These are phyloP conservation scores for Brassica balearica DNA, from an alignment of 441 rosid species.

Conservation along the genomic window DNA sequence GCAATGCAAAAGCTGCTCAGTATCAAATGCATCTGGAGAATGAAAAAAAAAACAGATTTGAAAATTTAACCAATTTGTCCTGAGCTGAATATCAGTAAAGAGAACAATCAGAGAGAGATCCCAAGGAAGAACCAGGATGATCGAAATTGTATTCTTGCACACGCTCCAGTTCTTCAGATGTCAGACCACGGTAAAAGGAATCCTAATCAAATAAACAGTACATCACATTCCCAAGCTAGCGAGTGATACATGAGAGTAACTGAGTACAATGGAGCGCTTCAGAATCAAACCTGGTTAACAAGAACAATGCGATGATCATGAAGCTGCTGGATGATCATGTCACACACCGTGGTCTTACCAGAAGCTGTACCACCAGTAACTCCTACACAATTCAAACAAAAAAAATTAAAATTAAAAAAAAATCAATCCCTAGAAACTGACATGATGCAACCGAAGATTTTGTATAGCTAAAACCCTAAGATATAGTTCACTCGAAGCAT, in stretches of 20 bases:
- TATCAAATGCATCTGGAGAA: constrained; percentile 88
- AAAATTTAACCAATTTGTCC: background rate
- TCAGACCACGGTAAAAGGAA: constrained; percentile 95
- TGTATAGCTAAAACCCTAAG: constrained; percentile 25
- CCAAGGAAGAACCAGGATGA: constrained; percentile 60
- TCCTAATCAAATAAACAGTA: constrained; percentile 55
- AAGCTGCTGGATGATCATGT: constrained; percentile 97
- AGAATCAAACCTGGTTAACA: constrained; percentile 77
- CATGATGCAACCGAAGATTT: background rate
- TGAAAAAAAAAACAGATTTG: background rate
- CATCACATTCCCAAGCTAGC: constrained; percentile 5
- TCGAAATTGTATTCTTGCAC: constrained; percentile 97
- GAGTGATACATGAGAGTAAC: background rate
- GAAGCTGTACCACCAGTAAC: constrained; percentile 99
- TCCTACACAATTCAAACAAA: constrained; percentile 51
- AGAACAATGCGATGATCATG: constrained; percentile 98
- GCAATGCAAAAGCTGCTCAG: constrained; percentile 95
- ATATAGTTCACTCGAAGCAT: constrained; percentile 17
- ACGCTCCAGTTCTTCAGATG: constrained; percentile 71
- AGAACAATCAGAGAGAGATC: too few relatives aligned
- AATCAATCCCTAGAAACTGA: constrained; percentile 5
- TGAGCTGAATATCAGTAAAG: background rate
- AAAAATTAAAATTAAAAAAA: background rate
- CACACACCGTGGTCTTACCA: constrained; percentile 97
- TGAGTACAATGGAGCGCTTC: background rate